These are phyloP conservation scores for Lagenidium giganteum DNA, from an alignment of 352 stramenopile genomes.

Conservation along the genomic window DNA sequence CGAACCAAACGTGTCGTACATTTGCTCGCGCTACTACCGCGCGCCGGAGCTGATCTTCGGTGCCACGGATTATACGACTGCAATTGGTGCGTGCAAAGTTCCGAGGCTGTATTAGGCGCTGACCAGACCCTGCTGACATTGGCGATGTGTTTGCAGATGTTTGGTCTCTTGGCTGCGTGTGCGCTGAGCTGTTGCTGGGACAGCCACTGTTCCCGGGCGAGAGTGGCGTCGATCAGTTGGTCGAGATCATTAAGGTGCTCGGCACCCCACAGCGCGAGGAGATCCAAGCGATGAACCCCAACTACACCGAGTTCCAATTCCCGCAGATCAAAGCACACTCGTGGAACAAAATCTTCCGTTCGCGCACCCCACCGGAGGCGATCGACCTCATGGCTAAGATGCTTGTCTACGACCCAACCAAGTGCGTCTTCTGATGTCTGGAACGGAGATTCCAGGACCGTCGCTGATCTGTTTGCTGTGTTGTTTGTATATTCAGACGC, in stretches of 20 bases:
- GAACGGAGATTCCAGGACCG: neutral
- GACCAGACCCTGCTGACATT: conserved; percentile 36
- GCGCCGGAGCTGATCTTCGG: conserved; percentile 99
- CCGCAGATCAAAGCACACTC: conserved; percentile 98
- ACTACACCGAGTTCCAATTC: conserved; percentile 99
- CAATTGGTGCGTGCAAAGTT: conserved; percentile 87
- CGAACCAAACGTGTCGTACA: conserved; percentile 99
- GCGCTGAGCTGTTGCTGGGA: conserved; percentile 96
- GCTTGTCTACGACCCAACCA: conserved; percentile 96
- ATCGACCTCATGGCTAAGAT: conserved; percentile 98
- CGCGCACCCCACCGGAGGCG: conserved; percentile 92
- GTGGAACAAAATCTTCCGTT: conserved; percentile 97
- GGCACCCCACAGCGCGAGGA: conserved; percentile 98
- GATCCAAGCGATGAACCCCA: conserved; percentile 99
- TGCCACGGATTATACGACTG: conserved; percentile 99
- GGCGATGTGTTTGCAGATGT: conserved; percentile 78
- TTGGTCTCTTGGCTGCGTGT: conserved; percentile 97
- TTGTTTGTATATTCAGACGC: conserved; percentile 26
- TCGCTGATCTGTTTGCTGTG: neutral
- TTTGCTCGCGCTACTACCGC: conserved; percentile 99
- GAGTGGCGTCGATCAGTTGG: conserved; percentile 98
- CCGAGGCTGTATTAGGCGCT: no score
- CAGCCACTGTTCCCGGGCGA: conserved; percentile 98
- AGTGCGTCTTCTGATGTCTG: conserved; percentile 48
- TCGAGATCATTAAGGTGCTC: conserved; percentile 99